These are phyloP conservation scores for Coniferiporia sulphurascens DNA, from an alignment of 1,284 basidiomycete genomes.

Conservation along the genomic window DNA sequence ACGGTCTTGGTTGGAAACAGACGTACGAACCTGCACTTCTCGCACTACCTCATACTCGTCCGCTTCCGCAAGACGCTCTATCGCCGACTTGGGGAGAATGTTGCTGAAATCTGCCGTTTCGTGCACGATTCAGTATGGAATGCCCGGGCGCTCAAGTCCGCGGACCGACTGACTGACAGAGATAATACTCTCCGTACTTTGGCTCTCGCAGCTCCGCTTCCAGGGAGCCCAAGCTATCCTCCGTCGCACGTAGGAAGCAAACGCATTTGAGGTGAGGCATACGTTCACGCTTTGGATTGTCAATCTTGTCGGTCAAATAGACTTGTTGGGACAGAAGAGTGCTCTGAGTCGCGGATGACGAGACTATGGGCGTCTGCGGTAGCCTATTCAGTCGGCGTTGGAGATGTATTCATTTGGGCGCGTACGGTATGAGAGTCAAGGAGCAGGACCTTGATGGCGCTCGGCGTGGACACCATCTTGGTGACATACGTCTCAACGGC, in stretches of 20 bases:
- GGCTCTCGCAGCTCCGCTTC: slow-evolving; percentile 84
- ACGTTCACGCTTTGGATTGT: slow-evolving; percentile 83
- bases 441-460: slow-evolving; percentile 96
- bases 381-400: neutral
- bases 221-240: slow-evolving; percentile 78
- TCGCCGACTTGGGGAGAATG: slow-evolving; percentile 82
- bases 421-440: slow-evolving; percentile 93
- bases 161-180: slow-evolving; percentile 84
- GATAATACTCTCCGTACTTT: slow-evolving; percentile 94
- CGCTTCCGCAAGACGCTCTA: slow-evolving; percentile 90
- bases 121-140: slow-evolving; percentile 17
- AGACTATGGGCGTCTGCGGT: slow-evolving; percentile 91
- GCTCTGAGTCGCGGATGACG: slow-evolving; percentile 92
- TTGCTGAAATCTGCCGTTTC: slow-evolving; percentile 84
- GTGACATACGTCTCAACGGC: slow-evolving; percentile 93
- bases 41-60: slow-evolving; percentile 96
- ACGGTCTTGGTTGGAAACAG: slow-evolving; percentile 4
- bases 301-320: slow-evolving; percentile 95
- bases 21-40: slow-evolving; percentile 81
- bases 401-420: slow-evolving; percentile 5
- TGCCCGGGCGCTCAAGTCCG: slow-evolving; percentile 2
- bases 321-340: slow-evolving; percentile 94
- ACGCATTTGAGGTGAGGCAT: slow-evolving; percentile 97
- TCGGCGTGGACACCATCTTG: slow-evolving; percentile 83
- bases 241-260: slow-evolving; percentile 83